phyloP scores from a whole-genome alignment of 1,139 yeast species.

The Kodamaea derodonti region DNA sequence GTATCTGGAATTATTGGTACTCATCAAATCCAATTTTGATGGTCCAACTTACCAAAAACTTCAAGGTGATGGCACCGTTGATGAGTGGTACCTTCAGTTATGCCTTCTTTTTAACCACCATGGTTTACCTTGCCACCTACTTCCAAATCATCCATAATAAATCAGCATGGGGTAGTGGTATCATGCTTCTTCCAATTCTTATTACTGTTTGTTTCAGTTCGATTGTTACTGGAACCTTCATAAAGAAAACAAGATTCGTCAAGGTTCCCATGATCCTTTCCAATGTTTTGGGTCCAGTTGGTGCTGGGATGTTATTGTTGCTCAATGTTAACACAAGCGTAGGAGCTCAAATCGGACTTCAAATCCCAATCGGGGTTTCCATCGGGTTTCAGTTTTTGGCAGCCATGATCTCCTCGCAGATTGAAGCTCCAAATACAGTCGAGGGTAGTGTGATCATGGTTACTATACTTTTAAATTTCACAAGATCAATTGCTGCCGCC shows the following conservation, averaged over 20 bases:
- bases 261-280: conserved; percentile 30
- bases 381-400: conserved; percentile 31
- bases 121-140: conserved; percentile 21
- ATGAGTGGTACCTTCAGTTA: conserved; percentile 7
- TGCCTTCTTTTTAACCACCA: conserved; percentile 8
- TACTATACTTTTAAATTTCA: conserved; percentile 29
- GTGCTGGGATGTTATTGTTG: conserved; percentile 31
- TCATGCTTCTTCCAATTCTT: conserved; percentile 34
- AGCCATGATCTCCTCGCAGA: conserved; percentile 26
- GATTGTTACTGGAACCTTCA: conserved; percentile 24
- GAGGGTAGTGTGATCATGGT: conserved; percentile 38
- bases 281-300: conserved; percentile 26
- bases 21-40: conserved; percentile 48
- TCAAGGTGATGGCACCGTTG: conserved; percentile 7
- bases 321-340: conserved; percentile 27
- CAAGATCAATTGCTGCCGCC: conserved; percentile 31
- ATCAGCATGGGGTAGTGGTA: conserved; percentile 35
- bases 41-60: conserved; percentile 27
- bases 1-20: conserved; percentile 45
- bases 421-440: conserved; percentile 30
- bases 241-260: conserved; percentile 27
- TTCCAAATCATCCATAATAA: conserved; percentile 35
- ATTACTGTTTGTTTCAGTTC: conserved; percentile 33
- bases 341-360: conserved; percentile 31
- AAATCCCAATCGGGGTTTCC: conserved; percentile 30